Percentiles rank a stretch among this genome's conserved stretches.
Conservation (phyloP, 352 stramenopile genomes). For the Aphanomyces euteiches region DNA sequence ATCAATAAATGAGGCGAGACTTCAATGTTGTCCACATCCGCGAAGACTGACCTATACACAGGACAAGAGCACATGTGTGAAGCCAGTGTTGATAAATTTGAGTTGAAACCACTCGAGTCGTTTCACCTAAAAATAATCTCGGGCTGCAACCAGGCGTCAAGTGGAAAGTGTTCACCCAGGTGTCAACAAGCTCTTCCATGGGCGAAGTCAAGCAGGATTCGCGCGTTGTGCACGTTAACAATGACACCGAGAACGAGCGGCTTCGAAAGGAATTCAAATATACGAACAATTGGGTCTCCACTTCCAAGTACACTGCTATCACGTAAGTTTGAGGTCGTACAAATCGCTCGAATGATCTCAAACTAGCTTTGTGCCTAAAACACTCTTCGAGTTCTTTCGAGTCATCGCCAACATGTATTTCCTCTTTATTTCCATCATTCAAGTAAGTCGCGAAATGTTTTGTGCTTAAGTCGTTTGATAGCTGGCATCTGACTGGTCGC, state of each 20-base stretch:
- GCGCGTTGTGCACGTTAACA: conserved; percentile 53
- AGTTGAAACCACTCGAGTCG: background rate
- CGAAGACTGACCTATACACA: too few relatives aligned
- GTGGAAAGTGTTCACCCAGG: background rate
- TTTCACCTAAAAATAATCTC: background rate
- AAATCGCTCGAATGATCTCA: background rate
- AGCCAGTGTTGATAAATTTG: background rate
- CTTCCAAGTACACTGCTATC: conserved; percentile 90
- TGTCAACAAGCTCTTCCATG: background rate
- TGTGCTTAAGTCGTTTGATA: background rate
- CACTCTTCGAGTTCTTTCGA: conserved; percentile 92
- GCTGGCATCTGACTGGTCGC: conserved; percentile 1
- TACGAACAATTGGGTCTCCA: conserved; percentile 73
- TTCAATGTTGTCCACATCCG: too few relatives aligned
- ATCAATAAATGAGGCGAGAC: too few relatives aligned
- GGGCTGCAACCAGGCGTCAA: background rate
- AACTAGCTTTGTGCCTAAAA: conserved; percentile 90
- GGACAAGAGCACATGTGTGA: too few relatives aligned
- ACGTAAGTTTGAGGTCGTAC: background rate
- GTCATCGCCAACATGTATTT: conserved; percentile 95
- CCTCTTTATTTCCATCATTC: conserved; percentile 89
- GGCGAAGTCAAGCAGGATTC: background rate
- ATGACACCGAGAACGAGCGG: conserved; percentile 57
- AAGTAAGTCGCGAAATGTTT: conserved; percentile 40
- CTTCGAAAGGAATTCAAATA: conserved; percentile 46